phyloP scores from a whole-genome alignment of 768 basidiomycete species.

The Tephrocybe sp. region DNA sequence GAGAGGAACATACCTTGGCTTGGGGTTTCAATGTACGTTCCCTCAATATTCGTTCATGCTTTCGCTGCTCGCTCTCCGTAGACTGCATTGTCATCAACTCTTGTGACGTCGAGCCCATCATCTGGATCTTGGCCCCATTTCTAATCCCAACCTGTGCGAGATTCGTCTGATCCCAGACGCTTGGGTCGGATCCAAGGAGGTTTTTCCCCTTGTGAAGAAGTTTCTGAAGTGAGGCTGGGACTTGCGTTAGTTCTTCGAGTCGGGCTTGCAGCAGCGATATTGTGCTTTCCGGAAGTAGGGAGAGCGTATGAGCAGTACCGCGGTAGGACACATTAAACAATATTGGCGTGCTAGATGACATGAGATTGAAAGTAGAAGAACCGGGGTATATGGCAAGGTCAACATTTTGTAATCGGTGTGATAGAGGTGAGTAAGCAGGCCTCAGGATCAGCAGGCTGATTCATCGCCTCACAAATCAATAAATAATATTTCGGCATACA shows the following conservation, averaged over 20 bases:
- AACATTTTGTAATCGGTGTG: neutral
- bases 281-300: constrained; percentile 47
- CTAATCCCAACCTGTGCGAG: constrained; percentile 51
- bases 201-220: constrained; percentile 71
- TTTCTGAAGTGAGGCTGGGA: constrained; percentile 68
- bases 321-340: constrained; percentile 41
- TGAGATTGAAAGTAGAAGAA: constrained; percentile 1
- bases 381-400: neutral
- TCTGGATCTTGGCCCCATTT: constrained; percentile 63
- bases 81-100: constrained; percentile 55
- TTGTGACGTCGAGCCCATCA: constrained; percentile 62
- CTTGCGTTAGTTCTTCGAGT: constrained; percentile 62
- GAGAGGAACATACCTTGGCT: constrained; percentile 44
- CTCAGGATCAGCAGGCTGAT: neutral
- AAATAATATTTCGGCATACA: too few species aligned
- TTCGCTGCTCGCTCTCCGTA: constrained; percentile 56
- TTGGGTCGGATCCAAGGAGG: constrained; percentile 21
- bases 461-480: too few species aligned
- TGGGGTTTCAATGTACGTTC: constrained; percentile 57
- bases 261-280: constrained; percentile 47
- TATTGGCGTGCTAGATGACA: constrained; percentile 15
- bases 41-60: constrained; percentile 54
- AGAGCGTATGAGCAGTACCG: constrained; percentile 45
- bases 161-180: constrained; percentile 25
- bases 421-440: neutral